phyloP scores from a whole-genome alignment of 306 rosid genomes.

The Dryas drummondii region DNA sequence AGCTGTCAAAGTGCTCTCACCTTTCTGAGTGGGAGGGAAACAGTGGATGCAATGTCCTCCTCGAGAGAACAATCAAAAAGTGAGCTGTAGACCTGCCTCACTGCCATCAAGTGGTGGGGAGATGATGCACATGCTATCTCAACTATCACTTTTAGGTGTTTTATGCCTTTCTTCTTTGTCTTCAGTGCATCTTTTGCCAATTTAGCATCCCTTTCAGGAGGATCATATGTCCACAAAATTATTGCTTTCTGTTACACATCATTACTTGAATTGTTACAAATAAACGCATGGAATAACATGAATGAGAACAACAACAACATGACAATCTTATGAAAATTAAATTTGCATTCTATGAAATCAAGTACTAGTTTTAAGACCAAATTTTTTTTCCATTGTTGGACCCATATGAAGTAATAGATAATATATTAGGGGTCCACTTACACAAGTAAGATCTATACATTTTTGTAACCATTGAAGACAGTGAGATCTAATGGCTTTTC shows the following conservation, averaged over 20 bases:
- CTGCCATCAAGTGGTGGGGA: slow-evolving; percentile 81
- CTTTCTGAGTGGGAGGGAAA: slow-evolving; percentile 64
- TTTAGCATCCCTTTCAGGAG: slow-evolving; percentile 80
- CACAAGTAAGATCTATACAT: background rate
- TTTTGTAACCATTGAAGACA: background rate
- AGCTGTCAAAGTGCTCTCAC: slow-evolving; percentile 35
- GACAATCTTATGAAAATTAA: background rate
- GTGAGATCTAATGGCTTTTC: background rate
- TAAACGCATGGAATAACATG: background rate
- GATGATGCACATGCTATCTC: slow-evolving; percentile 89
- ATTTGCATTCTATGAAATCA: background rate
- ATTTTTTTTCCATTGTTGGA: too few species aligned
- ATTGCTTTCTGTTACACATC: slow-evolving; percentile 61
- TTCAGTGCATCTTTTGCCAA: slow-evolving; percentile 59
- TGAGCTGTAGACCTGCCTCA: slow-evolving; percentile 72
- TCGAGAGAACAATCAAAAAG: slow-evolving; percentile 75
- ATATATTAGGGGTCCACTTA: too few species aligned
- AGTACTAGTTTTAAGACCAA: background rate
- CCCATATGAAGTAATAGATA: too few species aligned
- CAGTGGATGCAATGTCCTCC: slow-evolving; percentile 67
- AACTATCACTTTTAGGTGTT: slow-evolving; percentile 56
- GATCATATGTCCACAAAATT: slow-evolving; percentile 72
- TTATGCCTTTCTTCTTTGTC: slow-evolving; percentile 40
- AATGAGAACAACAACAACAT: background rate
- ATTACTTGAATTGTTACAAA: slow-evolving; percentile 10